Conservation (phyloP, 768 basidiomycete genomes). For the Macrocybe gigantea region DNA sequence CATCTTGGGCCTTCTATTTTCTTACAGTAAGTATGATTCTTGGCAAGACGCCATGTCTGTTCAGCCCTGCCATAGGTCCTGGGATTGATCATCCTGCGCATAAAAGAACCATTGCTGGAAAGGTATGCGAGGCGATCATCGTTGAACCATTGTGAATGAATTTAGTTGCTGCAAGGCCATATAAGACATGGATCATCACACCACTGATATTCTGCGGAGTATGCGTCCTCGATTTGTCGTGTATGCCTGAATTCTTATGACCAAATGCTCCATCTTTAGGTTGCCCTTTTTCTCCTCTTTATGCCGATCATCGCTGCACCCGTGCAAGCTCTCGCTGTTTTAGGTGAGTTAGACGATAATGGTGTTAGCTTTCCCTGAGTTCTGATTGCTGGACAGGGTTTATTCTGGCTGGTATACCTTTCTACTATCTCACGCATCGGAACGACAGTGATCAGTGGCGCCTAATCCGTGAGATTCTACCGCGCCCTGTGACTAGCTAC, state of each 20-base stretch:
- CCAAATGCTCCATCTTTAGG: conserved; percentile 31
- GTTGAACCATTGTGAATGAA: neutral
- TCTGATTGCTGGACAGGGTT: conserved; percentile 45
- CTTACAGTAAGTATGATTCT: conserved; percentile 52
- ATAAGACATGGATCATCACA: conserved; percentile 87
- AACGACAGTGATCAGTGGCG: conserved; percentile 34
- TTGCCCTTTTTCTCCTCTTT: conserved; percentile 83
- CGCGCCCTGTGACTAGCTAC: conserved; percentile 5
- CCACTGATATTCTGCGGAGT: conserved; percentile 88
- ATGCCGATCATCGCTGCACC: conserved; percentile 97
- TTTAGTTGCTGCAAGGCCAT: conserved; percentile 53
- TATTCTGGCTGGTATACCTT: conserved; percentile 70
- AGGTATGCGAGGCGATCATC: conserved; percentile 35
- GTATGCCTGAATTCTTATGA: conserved; percentile 4
- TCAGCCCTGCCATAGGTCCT: conserved; percentile 50
- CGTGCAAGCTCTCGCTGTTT: conserved; percentile 76
- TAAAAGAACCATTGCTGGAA: conserved; percentile 87
- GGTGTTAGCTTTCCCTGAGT: neutral
- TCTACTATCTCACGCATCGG: conserved; percentile 74
- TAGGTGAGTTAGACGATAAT: conserved; percentile 46
- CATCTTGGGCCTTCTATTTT: conserved; percentile 85
- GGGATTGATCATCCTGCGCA: conserved; percentile 79
- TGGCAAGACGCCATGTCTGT: neutral
- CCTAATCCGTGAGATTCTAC: conserved; percentile 32
- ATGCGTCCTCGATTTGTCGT: conserved; percentile 19